Conservation (phyloP, 1,284 basidiomycete species). For the Austroboletus novae-zelandiae region DNA sequence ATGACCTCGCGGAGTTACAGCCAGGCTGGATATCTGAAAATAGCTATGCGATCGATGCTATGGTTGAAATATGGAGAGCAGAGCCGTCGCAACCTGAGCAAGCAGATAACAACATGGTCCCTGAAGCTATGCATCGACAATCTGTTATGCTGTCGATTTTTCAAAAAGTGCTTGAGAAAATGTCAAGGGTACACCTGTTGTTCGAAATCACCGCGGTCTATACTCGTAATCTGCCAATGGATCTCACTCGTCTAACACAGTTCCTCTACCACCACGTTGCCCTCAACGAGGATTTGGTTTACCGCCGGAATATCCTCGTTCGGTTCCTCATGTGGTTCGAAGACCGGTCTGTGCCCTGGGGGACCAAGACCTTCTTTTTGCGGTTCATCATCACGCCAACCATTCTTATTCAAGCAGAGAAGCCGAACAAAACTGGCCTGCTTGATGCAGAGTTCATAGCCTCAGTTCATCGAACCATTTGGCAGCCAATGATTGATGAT, state of each 20-base stretch:
- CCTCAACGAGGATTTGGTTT: slow-evolving; percentile 56
- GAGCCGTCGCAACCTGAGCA: slow-evolving; percentile 51
- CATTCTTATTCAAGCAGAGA: slow-evolving; percentile 74
- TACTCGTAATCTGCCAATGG: slow-evolving; percentile 79
- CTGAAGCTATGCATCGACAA: slow-evolving; percentile 63
- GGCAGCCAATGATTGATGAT: slow-evolving; percentile 74
- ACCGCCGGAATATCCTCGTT: slow-evolving; percentile 81
- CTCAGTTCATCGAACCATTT: slow-evolving; percentile 72
- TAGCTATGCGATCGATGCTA: slow-evolving; percentile 60
- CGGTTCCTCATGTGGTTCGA: slow-evolving; percentile 88
- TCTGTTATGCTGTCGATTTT: slow-evolving; percentile 75
- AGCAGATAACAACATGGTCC: slow-evolving; percentile 39
- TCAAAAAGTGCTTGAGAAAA: slow-evolving; percentile 64
- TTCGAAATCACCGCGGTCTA: slow-evolving; percentile 88
- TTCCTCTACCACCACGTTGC: slow-evolving; percentile 91
- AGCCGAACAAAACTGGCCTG: slow-evolving; percentile 53
- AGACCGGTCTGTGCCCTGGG: slow-evolving; percentile 63
- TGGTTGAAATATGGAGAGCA: slow-evolving; percentile 73
- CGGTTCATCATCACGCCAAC: slow-evolving; percentile 90
- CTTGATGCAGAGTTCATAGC: slow-evolving; percentile 72
- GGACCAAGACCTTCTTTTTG: slow-evolving; percentile 85
- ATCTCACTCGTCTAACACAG: slow-evolving; percentile 77
- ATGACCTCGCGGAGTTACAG: slow-evolving; percentile 70
- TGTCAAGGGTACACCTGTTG: slow-evolving; percentile 80
- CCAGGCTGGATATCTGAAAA: slow-evolving; percentile 76